phyloP scores from a whole-genome alignment of 2,329 filamentous ascomycete genomes.

The Penicillium verrucosum region DNA sequence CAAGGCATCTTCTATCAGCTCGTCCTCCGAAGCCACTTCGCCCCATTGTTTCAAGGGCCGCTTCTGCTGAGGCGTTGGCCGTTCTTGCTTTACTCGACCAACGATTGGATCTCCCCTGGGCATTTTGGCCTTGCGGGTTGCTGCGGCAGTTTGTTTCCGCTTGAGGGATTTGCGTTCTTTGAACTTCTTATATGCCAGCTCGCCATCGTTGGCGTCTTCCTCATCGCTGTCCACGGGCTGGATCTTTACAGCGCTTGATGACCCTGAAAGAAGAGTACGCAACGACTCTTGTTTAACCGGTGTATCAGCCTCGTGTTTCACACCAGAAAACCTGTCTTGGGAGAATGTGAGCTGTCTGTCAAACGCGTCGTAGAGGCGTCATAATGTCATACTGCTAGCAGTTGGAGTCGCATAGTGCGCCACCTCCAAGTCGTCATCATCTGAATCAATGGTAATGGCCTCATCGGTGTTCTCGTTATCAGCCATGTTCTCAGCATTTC shows the following conservation, averaged over 20 bases:
- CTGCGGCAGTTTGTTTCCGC: slow-evolving; percentile 51
- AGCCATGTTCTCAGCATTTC: slow-evolving; percentile 18
- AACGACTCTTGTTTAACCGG: slow-evolving; percentile 4
- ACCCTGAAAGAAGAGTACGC: slow-evolving; percentile 6
- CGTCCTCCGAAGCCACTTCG: slow-evolving; percentile 52
- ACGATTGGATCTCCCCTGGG: slow-evolving; percentile 41
- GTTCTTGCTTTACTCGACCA: slow-evolving; percentile 34
- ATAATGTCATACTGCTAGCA: slow-evolving; percentile 18
- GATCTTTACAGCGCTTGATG: slow-evolving; percentile 22
- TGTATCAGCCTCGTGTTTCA: background rate
- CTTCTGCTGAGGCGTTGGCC: slow-evolving; percentile 19
- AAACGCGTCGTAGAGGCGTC: slow-evolving; percentile 9
- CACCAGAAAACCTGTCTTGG: slow-evolving; percentile 1
- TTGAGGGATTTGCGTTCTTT: slow-evolving; percentile 58
- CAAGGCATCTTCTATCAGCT: slow-evolving; percentile 57
- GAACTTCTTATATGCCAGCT: slow-evolving; percentile 58
- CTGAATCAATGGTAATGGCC: slow-evolving; percentile 29
- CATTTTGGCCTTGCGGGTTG: slow-evolving; percentile 47
- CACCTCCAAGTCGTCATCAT: slow-evolving; percentile 46
- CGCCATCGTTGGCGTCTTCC: slow-evolving; percentile 39
- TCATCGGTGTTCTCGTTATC: slow-evolving; percentile 18
- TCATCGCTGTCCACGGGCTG: slow-evolving; percentile 27
- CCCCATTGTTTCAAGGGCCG: slow-evolving; percentile 42
- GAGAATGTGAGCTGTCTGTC: slow-evolving; percentile 19
- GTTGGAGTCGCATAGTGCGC: slow-evolving; percentile 22